phyloP scores from a whole-genome alignment of 768 basidiomycete genomes.

The Amanita fuliginea region DNA sequence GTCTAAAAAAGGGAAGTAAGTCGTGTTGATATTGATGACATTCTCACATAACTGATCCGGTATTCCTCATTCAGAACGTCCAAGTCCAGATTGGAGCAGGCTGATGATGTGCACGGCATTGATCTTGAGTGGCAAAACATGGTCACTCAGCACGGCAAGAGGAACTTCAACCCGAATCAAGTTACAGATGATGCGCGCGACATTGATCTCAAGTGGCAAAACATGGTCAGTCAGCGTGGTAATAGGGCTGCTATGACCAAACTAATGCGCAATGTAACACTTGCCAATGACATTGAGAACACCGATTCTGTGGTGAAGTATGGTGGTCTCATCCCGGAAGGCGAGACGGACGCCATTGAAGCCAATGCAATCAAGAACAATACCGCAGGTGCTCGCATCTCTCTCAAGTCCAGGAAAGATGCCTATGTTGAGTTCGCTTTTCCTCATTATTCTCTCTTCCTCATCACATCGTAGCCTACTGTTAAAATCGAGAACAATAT shows the following conservation, averaged over 20 bases:
- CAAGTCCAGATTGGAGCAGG: too few species aligned
- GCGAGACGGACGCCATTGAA: neutral
- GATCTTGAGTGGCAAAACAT: too few species aligned
- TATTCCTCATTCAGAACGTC: too few species aligned
- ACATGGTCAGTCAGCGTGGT: too few species aligned
- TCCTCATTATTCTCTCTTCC: neutral
- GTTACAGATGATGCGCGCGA: too few species aligned
- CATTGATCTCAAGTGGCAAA: too few species aligned
- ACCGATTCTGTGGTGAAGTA: neutral
- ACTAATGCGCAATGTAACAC: neutral
- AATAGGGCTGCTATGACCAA: neutral
- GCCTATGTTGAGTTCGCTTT: neutral
- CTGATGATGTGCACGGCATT: too few species aligned
- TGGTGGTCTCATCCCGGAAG: neutral
- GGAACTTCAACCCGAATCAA: too few species aligned
- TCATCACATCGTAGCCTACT: neutral
- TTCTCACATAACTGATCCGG: too few species aligned
- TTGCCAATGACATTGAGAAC: neutral
- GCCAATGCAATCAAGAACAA: neutral
- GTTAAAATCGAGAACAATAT: neutral
- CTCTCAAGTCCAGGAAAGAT: neutral
- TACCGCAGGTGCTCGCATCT: neutral
- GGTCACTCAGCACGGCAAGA: too few species aligned
- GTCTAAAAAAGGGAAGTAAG: too few species aligned
- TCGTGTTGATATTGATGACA: too few species aligned